These are phyloP conservation scores for Astrocystis sublimbata DNA, from an alignment of 495 filamentous ascomycete genomes.

Conservation along the genomic window DNA sequence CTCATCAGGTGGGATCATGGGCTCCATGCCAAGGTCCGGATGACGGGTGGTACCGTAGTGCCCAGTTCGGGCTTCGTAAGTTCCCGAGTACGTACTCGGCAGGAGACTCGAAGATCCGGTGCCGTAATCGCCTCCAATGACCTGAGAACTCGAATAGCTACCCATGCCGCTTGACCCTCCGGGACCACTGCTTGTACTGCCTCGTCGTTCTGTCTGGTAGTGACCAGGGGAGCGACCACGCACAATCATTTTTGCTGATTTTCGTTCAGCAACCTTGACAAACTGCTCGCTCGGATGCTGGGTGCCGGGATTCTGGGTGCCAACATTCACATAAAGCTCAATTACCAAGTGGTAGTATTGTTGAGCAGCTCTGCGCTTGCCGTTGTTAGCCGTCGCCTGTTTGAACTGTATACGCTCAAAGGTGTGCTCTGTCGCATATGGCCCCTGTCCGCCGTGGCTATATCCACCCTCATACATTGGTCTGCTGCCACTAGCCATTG, in stretches of 20 bases:
- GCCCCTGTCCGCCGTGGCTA: slow-evolving; percentile 36
- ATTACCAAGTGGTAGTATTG: slow-evolving; percentile 93
- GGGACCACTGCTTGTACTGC: slow-evolving; percentile 72
- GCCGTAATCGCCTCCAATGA: slow-evolving; percentile 42
- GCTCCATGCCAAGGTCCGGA: slow-evolving; percentile 45
- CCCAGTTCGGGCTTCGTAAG: slow-evolving; percentile 41
- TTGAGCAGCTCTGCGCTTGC: slow-evolving; percentile 85
- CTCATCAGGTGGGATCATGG: slow-evolving; percentile 46
- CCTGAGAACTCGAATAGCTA: slow-evolving; percentile 38
- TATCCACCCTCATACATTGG: slow-evolving; percentile 42
- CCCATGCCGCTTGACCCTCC: slow-evolving; percentile 56
- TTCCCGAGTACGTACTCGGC: slow-evolving; percentile 26
- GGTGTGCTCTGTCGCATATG: slow-evolving; percentile 59
- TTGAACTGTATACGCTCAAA: slow-evolving; percentile 98
- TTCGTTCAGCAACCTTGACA: slow-evolving; percentile 75
- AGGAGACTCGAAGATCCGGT: slow-evolving; percentile 36
- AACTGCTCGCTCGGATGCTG: slow-evolving; percentile 51
- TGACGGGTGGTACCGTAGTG: slow-evolving; percentile 45
- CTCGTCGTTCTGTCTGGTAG: slow-evolving; percentile 80
- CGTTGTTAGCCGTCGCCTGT: slow-evolving; percentile 93
- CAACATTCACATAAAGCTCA: slow-evolving; percentile 80
- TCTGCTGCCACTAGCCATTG: slow-evolving; percentile 40
- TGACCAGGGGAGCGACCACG: slow-evolving; percentile 91
- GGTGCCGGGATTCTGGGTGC: slow-evolving; percentile 43
- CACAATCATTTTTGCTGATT: slow-evolving; percentile 88